phyloP scores from a whole-genome alignment of 352 stramenopile species.

The Globisporangium orthogonon region DNA sequence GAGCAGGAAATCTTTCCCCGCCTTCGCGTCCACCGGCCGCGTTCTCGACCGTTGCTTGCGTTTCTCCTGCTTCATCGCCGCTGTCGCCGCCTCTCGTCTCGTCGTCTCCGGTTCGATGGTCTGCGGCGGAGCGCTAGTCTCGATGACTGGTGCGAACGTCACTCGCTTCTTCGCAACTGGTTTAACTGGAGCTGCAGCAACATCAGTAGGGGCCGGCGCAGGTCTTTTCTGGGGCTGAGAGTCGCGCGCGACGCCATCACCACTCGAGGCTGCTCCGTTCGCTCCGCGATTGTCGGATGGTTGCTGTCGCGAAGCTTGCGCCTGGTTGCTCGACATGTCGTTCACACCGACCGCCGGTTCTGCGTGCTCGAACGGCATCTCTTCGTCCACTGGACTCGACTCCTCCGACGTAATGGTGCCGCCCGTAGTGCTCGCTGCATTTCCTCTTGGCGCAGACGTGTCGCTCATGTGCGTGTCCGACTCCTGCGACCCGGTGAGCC shows the following conservation, averaged over 20 bases:
- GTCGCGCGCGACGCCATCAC: neutral
- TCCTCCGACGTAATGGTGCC: neutral
- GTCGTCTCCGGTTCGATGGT: neutral
- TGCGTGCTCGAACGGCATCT: slow-evolving; percentile 6
- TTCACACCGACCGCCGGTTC: neutral
- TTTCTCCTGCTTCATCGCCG: neutral
- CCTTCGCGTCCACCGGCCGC: slow-evolving; percentile 11
- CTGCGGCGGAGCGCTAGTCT: neutral
- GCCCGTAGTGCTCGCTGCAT: neutral
- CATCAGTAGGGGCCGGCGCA: neutral
- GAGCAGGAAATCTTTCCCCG: slow-evolving; percentile 38
- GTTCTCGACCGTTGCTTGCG: neutral
- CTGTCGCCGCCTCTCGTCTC: neutral
- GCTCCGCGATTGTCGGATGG: neutral
- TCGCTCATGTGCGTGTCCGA: slow-evolving; percentile 1
- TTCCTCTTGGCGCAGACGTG: neutral
- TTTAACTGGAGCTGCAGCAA: neutral
- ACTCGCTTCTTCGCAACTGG: slow-evolving; percentile 9
- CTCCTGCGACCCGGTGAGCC: slow-evolving; percentile 6
- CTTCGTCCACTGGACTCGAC: neutral
- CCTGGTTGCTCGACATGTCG: neutral
- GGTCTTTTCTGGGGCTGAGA: neutral
- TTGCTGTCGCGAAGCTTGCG: neutral
- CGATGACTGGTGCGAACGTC: slow-evolving; percentile 10
- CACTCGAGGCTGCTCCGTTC: neutral